Evolutionary conservation across 768 basidiomycete species (phyloP), one percentile per base, ranked within the genome.

Genomic region (Boletus sp.): DNA sequence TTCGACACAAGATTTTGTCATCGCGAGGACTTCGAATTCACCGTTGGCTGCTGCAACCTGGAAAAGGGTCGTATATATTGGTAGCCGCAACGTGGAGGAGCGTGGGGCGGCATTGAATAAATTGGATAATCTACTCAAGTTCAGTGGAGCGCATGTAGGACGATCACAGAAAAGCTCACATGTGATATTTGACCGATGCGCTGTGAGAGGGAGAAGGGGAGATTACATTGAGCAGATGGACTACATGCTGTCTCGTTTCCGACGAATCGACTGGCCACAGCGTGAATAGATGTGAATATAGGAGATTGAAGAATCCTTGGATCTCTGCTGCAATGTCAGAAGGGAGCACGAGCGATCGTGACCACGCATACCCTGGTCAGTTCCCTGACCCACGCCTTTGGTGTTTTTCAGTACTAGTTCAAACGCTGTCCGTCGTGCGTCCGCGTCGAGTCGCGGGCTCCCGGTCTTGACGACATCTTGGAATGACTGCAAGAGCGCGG

Each of bases 251-350:
- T 62, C 74, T 81, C n/a, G 75, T 76, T 68, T 86, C 83, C 17
- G 80, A 66, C 6, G 83, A 79, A 52, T 82, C 78, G 44, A 72
- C 56, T 7, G 82, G 70, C 71, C 82, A 85, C 25, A 88, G 72
- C 10, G 79, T 70, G 58, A 88, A 79, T 37, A 91, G 65, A 72
- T 92, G 88, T 3, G 90, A 80, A 63, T 82, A 87, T 40, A 93
- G 67, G 33, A 93, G 78, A 70, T 92, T 92, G 78, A 91, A 93
- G 70, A 92, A 93, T 19, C 91, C 91, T 73, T 93, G 90, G 58
- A 84, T 83, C 73, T 93, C 87, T 89, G 67, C 23, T 40, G 21
- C 32, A 50, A 30, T 30, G 38, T 63, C 6, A 64, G 35, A 35
- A 57, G 19, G 15, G 21, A 30, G 48, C n/a, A 37, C 23, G 2